Percentiles rank a stretch among this genome's conserved stretches.
These are phyloP conservation scores for Wickerhamomyces chaumierensis DNA, from an alignment of 805 yeast genomes.

Conservation along the genomic window DNA sequence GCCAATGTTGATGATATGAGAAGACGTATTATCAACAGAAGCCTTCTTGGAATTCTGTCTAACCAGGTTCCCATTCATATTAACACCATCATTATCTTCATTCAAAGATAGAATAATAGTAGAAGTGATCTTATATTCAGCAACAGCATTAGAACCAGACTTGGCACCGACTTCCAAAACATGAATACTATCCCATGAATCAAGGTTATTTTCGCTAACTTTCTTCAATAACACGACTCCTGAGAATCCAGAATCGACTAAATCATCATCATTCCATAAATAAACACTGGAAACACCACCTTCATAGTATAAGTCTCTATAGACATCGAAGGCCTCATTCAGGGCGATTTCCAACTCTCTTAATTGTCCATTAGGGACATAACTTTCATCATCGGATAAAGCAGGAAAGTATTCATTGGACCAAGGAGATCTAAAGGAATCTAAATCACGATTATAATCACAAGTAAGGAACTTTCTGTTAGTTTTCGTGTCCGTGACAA, in stretches of 20 bases:
- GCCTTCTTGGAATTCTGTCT: constrained; percentile 60
- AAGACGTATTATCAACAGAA: constrained; percentile 3
- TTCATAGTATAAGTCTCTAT: constrained; percentile 88
- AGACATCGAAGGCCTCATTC: constrained; percentile 84
- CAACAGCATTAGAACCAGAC: constrained; percentile 19
- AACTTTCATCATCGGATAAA: constrained; percentile 52
- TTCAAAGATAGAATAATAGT: constrained; percentile 55
- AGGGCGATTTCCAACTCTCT: constrained; percentile 71
- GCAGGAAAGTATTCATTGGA: constrained; percentile 58
- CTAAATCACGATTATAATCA: constrained; percentile 93
- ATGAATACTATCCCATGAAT: constrained; percentile 83
- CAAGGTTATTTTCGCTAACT: constrained; percentile 29
- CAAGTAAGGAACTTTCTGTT: constrained; percentile 73
- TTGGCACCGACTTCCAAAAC: constrained; percentile 66
- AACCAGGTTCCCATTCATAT: constrained; percentile 73
- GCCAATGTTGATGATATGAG: constrained; percentile 78
- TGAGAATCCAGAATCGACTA: constrained; percentile 65
- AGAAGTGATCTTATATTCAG: constrained; percentile 63
- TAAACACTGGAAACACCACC: constrained; percentile 88
- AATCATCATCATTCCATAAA: constrained; percentile 68
- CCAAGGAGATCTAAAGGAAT: constrained; percentile 88
- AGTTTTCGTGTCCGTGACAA: constrained; percentile 18
- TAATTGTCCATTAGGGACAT: constrained; percentile 56
- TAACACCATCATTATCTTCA: constrained; percentile 26
- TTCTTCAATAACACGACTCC: constrained; percentile 87